Evolutionary conservation across 805 yeast species (phyloP), one percentile per base, ranked within the genome.

Genomic region (Phaffomyces thermotolerans): DNA sequence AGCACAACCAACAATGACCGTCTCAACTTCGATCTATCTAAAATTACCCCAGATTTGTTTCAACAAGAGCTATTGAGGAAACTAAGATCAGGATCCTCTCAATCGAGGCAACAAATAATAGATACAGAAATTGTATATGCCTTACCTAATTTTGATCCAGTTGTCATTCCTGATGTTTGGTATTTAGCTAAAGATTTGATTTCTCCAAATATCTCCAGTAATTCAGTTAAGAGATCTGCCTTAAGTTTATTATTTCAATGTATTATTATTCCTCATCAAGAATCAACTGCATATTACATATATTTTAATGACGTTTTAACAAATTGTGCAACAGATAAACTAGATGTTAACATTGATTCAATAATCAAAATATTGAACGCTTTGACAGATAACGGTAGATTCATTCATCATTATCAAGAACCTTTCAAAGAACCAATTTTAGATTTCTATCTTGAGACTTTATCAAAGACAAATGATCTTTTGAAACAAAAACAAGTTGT

Each of bases 81-180:
- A 30, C 59, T 73, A 8, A 62, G 66, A 46, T 51, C 56, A 27
- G 72, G 71, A 6, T 56, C 71, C 0, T 45, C 62, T 8, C 54
- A 70, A 18, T 42, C 57, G 10, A 64, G 80, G 47, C 66, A 74
- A 2, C 65, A 71, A 2, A 79, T 84, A 0, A 79, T 84, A 0
- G 66, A 65, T 2, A 60, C 70, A 18, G 48, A 45, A 18, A 60
- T 87, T 35, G 63, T 74, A 7, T 69, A 69, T 2, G 66, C 77
- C 4, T 60, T 86, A 3, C 71, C 71, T 20, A 73, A 70, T 39
- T 71, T 70, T 40, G 66, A 80, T 4, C 71, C 79, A 3, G 69
- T 81, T 0, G 73, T 83, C 3, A 69, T 85, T 4, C 79, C 86
- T 0, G 89, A 84, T 48, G 69, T 86, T 2, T 87, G 96, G 96